Evolutionary conservation across 495 filamentous ascomycete species (phyloP), one percentile per base, ranked within the genome.

Genomic region (Neurospora intermedia): DNA sequence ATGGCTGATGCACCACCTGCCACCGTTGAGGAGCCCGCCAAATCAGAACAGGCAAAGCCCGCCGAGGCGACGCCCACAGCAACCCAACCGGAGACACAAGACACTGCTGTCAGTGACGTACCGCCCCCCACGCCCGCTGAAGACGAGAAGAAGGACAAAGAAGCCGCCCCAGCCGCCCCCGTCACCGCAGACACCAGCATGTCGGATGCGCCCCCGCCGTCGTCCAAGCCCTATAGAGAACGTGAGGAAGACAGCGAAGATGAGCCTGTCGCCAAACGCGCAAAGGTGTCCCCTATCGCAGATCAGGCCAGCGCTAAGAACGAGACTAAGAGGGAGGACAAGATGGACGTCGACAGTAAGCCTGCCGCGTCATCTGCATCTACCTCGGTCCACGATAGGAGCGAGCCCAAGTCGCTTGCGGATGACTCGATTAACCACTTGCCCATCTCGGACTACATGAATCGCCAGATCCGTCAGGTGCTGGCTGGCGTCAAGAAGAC

Each of bases 401-500:
- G 27, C 11, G 70, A 73, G 43, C 74, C 41, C 48, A 76, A 77
- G 72, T 76, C 54, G 10, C 71, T 76, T n/a, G 62, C 69, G 15
- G 82, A 82, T 62, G 46, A 74, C 2, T 74, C 76, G 0, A 74
- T 81, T 0, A 75, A 84, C 45, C 54, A 76, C 20, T 71, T 80
- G 69, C 76, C 78, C 2, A 83, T 89, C 38, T 85, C 87, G 1
- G 77, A 81, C 1, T 83, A 81, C 71, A 83, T 88, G 74, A 78
- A 73, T 43, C 85, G 83, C 73, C 85, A 84, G 70, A 77, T 87
- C 27, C 76, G 85, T 6, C 79, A 79, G 69, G 83, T 87, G 20
- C 80, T 97, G 13, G 88, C 89, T 38, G 92, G 90, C 74, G 82
- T 94, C 66, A 96, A 95, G 82, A 92, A 94, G 78, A 92, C 92